phyloP scores from a whole-genome alignment of 2,329 filamentous ascomycete genomes.

The Pyrenophora tritici-repentis region DNA sequence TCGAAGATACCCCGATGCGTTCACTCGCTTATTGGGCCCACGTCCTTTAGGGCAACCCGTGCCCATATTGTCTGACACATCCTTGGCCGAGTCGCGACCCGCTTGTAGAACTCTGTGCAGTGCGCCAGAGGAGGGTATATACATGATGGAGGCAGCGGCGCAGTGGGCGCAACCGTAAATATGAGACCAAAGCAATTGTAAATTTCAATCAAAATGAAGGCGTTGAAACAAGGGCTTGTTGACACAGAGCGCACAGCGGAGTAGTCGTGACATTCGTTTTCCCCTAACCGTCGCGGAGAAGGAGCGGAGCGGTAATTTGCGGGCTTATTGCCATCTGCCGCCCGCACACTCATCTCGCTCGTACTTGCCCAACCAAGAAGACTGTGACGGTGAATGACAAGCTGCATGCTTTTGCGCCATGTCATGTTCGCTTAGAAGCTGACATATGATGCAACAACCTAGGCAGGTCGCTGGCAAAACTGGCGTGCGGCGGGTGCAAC shows the following conservation, averaged over 20 bases:
- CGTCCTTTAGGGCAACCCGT: conserved; percentile 1
- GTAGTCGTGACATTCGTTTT: neutral
- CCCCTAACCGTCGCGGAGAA: neutral
- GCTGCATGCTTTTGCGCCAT: too few species aligned
- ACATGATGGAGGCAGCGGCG: neutral
- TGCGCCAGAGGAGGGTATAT: neutral
- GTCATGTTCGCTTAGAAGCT: conserved; percentile 1
- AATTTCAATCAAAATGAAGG: neutral
- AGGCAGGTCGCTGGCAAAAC: neutral
- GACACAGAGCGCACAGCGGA: conserved; percentile 1
- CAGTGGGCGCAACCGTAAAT: conserved; percentile 6
- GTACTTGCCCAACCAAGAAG: neutral
- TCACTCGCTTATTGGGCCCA: conserved; percentile 24
- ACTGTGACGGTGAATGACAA: neutral
- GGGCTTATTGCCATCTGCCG: conserved; percentile 3
- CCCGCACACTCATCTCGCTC: neutral
- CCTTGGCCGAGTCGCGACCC: neutral
- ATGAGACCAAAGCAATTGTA: conserved; percentile 6
- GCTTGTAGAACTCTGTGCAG: neutral
- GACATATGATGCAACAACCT: neutral
- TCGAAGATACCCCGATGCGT: conserved; percentile 34
- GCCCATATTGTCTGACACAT: neutral
- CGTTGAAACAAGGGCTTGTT: conserved; percentile 4
- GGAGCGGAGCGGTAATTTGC: conserved; percentile 7
- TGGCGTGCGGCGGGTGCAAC: neutral